Conservation (phyloP, 768 basidiomycete genomes). For the Tricholoma sp. region DNA sequence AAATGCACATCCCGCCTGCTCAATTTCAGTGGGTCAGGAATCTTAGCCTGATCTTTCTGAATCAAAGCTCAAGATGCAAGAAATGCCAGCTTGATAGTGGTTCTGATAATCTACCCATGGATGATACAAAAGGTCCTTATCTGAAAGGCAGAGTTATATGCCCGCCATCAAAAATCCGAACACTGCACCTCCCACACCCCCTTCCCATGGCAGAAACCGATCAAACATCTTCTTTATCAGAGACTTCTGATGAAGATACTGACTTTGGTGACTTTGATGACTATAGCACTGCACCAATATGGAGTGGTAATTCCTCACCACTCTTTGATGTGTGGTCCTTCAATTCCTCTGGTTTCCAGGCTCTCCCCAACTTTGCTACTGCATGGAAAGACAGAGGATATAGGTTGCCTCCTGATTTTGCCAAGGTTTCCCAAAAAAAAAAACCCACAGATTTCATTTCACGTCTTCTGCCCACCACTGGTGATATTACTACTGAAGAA, state of each 20-base stretch:
- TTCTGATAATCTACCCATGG: neutral
- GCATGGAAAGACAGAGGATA: too few species aligned
- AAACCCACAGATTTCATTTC: too few species aligned
- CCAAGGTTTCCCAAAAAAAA: too few species aligned
- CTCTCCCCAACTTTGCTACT: too few species aligned
- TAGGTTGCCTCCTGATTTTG: too few species aligned
- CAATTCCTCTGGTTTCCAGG: too few species aligned
- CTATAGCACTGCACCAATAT: neutral
- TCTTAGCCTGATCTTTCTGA: neutral
- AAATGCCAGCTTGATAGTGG: neutral
- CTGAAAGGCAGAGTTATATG: neutral
- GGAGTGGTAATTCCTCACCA: neutral
- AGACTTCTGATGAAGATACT: neutral
- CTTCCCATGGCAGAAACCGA: neutral
- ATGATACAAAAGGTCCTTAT: neutral
- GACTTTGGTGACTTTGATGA: neutral
- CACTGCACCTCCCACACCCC: neutral
- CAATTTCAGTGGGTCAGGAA: neutral
- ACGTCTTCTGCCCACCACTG: too few species aligned
- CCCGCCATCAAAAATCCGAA: neutral
- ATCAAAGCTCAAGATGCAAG: neutral
- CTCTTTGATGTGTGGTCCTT: neutral
- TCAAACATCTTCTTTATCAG: neutral
- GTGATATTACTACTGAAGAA: too few species aligned
- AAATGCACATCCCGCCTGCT: neutral